Evolutionary conservation across 2,329 filamentous ascomycete genomes (phyloP), one percentile per base, ranked within the genome.

Genomic region (Onygenales sp.): DNA sequence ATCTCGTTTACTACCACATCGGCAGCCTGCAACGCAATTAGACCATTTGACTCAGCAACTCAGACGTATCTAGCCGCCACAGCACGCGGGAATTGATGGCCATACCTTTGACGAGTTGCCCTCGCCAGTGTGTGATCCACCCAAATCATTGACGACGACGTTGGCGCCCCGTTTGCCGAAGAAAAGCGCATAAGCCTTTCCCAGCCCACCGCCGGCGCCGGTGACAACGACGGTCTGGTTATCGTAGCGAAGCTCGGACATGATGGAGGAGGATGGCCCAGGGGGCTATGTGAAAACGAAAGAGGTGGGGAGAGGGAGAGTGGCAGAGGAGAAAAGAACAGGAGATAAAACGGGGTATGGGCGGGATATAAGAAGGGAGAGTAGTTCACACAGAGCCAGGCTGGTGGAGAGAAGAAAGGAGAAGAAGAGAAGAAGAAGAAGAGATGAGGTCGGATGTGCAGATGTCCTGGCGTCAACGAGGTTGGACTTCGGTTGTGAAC

Each of bases 101-200:
- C 76, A 61, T 74, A 95, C 91, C 83, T 89, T 94, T 70, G 83
- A 83, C 43, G 87, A 92, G 63, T 80, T 83, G 56, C 91, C 92
- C 75, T 96, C 90, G 62, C 93, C 92, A 73, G 93, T 92, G 79
- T 93, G 91, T 46, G 90, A 93, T 50, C 83, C 89, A 58, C 93
- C 93, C 50, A 97, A 81, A 69, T 98, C 93, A 72, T 98, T 98
- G 64, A 98, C 93, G 47, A 98, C 92, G 63, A 95, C 87, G 72
- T 86, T 94, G 63, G 90, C 93, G 65, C 93, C 93, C 67, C 92
- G 84, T 54, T 88, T 90, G 55, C 82, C 93, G 69, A 95, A 97
- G 78, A 95, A 97, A 56, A 85, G 76, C 62, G 87, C 86, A 74
- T 94, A 94, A 68, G 85, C 84, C 73, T 85, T 88, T 60, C 88